phyloP scores from a whole-genome alignment of 306 rosid genomes.

The Cajanus cajan region DNA sequence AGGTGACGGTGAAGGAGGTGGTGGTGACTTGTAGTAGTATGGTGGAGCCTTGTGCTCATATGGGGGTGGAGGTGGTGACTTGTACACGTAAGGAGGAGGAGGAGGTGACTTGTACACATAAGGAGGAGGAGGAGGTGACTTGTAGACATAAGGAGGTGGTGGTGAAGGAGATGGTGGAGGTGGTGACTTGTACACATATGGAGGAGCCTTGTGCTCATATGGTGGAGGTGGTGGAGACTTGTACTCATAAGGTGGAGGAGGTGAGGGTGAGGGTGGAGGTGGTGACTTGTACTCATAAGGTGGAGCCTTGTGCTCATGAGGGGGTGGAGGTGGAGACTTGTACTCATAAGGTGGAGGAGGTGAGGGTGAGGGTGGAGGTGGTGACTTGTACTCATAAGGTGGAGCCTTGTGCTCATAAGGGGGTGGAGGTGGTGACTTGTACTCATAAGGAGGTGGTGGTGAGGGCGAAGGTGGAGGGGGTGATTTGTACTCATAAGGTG shows the following conservation, averaged over 20 bases:
- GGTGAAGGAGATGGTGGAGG: constrained; percentile 34
- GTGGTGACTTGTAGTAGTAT: constrained; percentile 39
- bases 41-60: constrained; percentile 45
- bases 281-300: constrained; percentile 46
- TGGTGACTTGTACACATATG: constrained; percentile 35
- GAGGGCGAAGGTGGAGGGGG: constrained; percentile 18
- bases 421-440: constrained; percentile 29
- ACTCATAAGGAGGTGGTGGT: constrained; percentile 13
- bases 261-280: constrained; percentile 35
- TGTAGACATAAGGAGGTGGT: constrained; percentile 36
- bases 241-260: constrained; percentile 39
- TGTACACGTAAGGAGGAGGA: constrained; percentile 35
- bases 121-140: constrained; percentile 42
- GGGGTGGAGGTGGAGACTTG: constrained; percentile 44
- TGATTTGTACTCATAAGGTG: constrained; percentile 29
- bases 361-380: constrained; percentile 24
- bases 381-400: constrained; percentile 33
- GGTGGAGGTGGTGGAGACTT: constrained; percentile 36
- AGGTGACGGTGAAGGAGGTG: constrained; percentile 37
- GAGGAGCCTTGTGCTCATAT: constrained; percentile 27
- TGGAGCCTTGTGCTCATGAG: constrained; percentile 28
- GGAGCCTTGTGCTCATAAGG: constrained; percentile 30
- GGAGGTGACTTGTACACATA: constrained; percentile 37
- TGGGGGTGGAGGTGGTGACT: constrained; percentile 12
- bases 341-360: constrained; percentile 32